These are phyloP conservation scores for Glarea lozoyensis DNA, from an alignment of 495 filamentous ascomycete species.

Conservation along the genomic window DNA sequence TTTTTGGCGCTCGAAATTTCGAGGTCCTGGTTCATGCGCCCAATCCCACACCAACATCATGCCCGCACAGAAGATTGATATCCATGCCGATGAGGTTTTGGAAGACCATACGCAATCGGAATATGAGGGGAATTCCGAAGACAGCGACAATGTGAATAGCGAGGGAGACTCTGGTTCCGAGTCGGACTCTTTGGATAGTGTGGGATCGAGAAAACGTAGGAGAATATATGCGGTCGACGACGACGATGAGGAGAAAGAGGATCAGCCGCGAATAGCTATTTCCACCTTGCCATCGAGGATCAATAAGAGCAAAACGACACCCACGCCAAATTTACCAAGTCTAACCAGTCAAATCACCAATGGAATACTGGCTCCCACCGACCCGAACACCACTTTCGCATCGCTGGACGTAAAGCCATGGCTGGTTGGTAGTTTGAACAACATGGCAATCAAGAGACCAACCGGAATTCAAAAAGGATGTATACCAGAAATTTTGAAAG, in stretches of 20 bases:
- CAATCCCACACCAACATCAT: conserved; percentile 7
- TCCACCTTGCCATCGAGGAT: conserved; percentile 37
- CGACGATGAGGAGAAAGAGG: conserved; percentile 4
- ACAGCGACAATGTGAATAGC: no score
- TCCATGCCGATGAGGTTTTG: conserved; percentile 13
- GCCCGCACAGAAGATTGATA: conserved; percentile 7
- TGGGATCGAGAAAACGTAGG: conserved; percentile 38
- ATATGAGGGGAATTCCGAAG: no score
- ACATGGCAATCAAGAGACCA: conserved; percentile 81
- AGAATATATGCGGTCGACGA: conserved; percentile 14
- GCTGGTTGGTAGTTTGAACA: conserved; percentile 75
- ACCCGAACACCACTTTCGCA: conserved; percentile 59
- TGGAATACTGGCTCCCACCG: conserved; percentile 29
- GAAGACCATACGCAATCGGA: conserved; percentile 14
- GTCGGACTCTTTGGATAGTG: conserved; percentile 38
- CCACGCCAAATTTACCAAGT: no score
- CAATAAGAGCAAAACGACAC: conserved; percentile 7
- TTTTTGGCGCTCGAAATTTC: no score
- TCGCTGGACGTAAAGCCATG: conserved; percentile 71
- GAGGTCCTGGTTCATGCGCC: not conserved
- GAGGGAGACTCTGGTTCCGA: conserved; percentile 18
- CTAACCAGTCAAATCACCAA: conserved; percentile 9
- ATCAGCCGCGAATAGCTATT: conserved; percentile 12
- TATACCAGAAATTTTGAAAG: conserved; percentile 84
- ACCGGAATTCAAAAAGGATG: conserved; percentile 88